Evolutionary conservation across 371 early-diverging fungal genomes (phyloP).

Genomic region (Coemansia sp.): DNA sequence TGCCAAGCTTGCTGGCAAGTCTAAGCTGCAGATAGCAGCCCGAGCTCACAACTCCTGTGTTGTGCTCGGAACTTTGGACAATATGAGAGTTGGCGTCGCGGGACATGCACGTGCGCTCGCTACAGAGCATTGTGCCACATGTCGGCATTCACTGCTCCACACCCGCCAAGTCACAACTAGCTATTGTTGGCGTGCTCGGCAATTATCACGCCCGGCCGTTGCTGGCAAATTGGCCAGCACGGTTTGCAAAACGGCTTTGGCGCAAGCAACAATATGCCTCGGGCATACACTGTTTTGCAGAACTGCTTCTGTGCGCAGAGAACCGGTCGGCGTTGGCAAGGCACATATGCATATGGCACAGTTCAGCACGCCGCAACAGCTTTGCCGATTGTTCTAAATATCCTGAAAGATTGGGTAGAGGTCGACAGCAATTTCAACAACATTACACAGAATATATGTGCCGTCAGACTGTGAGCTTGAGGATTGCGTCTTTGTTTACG

Average conservation of each 20-base stretch:
- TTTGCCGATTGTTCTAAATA: constrained; percentile 1
- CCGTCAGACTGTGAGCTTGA: too few species aligned
- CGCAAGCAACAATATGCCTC: too few species aligned
- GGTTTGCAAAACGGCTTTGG: too few species aligned
- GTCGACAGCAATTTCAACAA: too few species aligned
- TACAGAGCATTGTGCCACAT: background rate
- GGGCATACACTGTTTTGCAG: too few species aligned
- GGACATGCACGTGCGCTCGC: background rate
- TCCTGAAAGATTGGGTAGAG: background rate
- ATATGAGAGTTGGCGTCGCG: background rate
- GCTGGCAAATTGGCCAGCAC: too few species aligned
- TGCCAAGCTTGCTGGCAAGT: constrained; percentile 5
- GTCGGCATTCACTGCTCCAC: background rate
- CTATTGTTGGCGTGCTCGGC: background rate
- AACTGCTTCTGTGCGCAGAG: too few species aligned
- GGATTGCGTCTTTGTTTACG: too few species aligned
- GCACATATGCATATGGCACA: background rate
- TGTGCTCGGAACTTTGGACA: background rate
- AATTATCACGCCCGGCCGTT: background rate
- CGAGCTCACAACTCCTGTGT: background rate
- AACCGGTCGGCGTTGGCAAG: background rate
- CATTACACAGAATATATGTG: too few species aligned
- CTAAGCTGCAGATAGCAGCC: background rate
- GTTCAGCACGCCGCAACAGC: background rate
- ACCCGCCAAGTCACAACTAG: background rate